These are phyloP conservation scores for Calonectria naviculata DNA, from an alignment of 2,329 filamentous ascomycete genomes.

Conservation along the genomic window DNA sequence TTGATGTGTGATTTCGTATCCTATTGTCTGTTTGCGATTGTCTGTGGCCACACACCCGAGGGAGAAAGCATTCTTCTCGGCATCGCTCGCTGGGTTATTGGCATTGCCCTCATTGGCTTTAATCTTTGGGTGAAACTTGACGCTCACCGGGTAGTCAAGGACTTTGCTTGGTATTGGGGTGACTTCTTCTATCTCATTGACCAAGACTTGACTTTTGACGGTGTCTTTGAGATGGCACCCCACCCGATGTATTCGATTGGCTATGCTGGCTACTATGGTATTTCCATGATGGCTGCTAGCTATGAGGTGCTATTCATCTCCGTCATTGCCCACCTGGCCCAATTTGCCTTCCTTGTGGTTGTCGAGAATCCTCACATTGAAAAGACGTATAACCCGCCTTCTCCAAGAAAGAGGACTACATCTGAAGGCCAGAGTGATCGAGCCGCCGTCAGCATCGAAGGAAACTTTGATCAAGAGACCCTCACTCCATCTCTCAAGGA, in stretches of 20 bases:
- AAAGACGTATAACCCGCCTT: constrained; percentile 93
- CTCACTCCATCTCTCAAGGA: constrained; percentile 42
- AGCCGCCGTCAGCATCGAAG: constrained; percentile 36
- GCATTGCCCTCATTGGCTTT: constrained; percentile 85
- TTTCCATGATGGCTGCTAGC: constrained; percentile 97
- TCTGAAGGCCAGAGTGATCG: constrained; percentile 47
- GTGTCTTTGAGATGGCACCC: constrained; percentile 98
- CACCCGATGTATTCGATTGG: constrained; percentile 99
- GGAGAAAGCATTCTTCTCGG: constrained; percentile 79
- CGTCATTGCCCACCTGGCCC: constrained; percentile 91
- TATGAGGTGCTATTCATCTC: constrained; percentile 98
- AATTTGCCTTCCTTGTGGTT: constrained; percentile 90
- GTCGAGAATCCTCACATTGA: constrained; percentile 99
- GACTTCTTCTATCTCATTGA: constrained; percentile 99
- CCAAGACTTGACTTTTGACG: constrained; percentile 97
- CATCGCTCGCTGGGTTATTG: constrained; percentile 80
- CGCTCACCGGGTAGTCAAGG: constrained; percentile 96
- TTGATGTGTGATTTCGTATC: constrained; percentile 99
- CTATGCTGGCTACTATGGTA: constrained; percentile 97
- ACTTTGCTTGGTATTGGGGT: constrained; percentile 99
- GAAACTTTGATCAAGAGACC: constrained; percentile 38
- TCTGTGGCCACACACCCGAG: constrained; percentile 80
- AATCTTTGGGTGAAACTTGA: constrained; percentile 99
- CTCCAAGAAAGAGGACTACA: constrained; percentile 71
- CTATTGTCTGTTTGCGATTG: constrained; percentile 94